Percentiles rank a stretch among this genome's conserved stretches.
phyloP scores from a whole-genome alignment of 768 basidiomycete species.

The Mycena latifolia region DNA sequence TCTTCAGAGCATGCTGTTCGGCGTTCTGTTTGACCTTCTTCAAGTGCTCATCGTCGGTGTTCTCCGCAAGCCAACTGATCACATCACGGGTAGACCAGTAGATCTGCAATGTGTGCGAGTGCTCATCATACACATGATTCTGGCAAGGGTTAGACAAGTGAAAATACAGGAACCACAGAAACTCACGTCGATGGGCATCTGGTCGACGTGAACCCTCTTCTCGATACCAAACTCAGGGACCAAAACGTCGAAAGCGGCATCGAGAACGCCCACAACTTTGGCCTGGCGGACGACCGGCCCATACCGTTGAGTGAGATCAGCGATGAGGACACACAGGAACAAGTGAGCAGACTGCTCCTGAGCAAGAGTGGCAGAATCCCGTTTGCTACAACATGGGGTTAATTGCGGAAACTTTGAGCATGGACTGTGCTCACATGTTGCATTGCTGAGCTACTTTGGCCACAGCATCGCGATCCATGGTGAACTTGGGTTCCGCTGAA shows the following conservation, averaged over 20 bases:
- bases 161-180: background rate
- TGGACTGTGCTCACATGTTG: slow-evolving; percentile 78
- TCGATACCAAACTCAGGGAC: slow-evolving; percentile 98
- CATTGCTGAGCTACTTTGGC: slow-evolving; percentile 98
- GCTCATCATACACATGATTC: slow-evolving; percentile 98
- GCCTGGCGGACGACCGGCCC: slow-evolving; percentile 96
- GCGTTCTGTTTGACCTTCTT: slow-evolving; percentile 95
- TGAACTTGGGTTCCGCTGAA: slow-evolving; percentile 86
- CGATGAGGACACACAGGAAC: slow-evolving; percentile 94
- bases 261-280: slow-evolving; percentile 96
- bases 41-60: slow-evolving; percentile 95
- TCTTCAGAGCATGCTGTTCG: slow-evolving; percentile 90
- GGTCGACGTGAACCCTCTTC: slow-evolving; percentile 98
- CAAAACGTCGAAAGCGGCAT: slow-evolving; percentile 96
- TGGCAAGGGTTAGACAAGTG: slow-evolving; percentile 48
- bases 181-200: slow-evolving; percentile 97
- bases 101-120: slow-evolving; percentile 90
- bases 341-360: slow-evolving; percentile 97
- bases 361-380: slow-evolving; percentile 90
- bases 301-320: slow-evolving; percentile 94
- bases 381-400: slow-evolving; percentile 67
- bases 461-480: slow-evolving; percentile 97
- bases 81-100: slow-evolving; percentile 98
- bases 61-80: slow-evolving; percentile 94
- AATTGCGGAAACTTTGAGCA: slow-evolving; percentile 20